Percentiles rank a stretch among this genome's conserved stretches.
Evolutionary conservation across 805 yeast genomes (phyloP).

Genomic region (Saccharomycopsis sp.): DNA sequence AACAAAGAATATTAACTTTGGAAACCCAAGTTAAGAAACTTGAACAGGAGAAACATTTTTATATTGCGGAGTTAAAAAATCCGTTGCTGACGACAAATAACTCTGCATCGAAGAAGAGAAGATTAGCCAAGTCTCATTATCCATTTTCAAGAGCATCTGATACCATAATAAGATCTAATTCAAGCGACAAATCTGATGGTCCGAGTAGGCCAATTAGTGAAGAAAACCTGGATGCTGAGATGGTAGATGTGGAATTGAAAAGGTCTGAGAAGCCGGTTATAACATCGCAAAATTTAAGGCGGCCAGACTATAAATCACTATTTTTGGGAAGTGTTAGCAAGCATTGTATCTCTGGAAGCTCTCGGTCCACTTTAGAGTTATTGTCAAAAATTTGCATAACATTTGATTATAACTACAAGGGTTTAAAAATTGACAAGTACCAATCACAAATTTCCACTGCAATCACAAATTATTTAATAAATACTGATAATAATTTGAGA

Average conservation of each 20-base stretch:
- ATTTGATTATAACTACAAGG: constrained; percentile 25
- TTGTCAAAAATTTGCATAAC: constrained; percentile 31
- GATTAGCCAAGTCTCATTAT: background rate
- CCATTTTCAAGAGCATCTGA: too few relatives aligned
- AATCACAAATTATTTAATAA: constrained; percentile 37
- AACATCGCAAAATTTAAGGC: constrained; percentile 15
- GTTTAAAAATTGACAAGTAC: constrained; percentile 26
- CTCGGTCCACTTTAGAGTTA: constrained; percentile 29
- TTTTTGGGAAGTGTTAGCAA: constrained; percentile 32
- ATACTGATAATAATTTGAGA: constrained; percentile 36
- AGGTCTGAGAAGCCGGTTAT: background rate
- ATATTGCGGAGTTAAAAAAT: constrained; percentile 41
- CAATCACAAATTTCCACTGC: constrained; percentile 29
- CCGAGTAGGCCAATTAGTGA: background rate
- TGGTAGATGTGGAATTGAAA: constrained; percentile 14
- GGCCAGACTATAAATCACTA: constrained; percentile 33
- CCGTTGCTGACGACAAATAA: constrained; percentile 10
- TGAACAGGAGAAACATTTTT: constrained; percentile 50
- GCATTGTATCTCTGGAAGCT: constrained; percentile 33
- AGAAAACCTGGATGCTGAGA: constrained; percentile 5
- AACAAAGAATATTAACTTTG: constrained; percentile 33
- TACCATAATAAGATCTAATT: too few relatives aligned
- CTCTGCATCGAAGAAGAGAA: background rate
- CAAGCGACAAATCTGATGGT: too few relatives aligned
- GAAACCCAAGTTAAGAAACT: constrained; percentile 37